These are phyloP conservation scores for Rubroboletus pulcherrimus DNA, from an alignment of 768 basidiomycete species.

Conservation along the genomic window DNA sequence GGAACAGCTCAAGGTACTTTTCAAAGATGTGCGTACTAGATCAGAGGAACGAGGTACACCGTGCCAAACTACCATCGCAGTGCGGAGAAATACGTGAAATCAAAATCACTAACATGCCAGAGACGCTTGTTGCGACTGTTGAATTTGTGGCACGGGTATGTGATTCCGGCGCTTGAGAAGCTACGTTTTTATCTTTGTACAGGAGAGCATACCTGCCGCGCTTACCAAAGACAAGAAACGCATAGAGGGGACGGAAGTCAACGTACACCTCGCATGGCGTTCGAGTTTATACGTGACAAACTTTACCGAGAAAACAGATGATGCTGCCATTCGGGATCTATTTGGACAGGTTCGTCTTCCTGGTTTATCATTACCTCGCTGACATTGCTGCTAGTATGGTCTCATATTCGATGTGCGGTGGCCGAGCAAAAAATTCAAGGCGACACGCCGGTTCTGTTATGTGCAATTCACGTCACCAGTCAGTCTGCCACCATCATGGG, in stretches of 20 bases:
- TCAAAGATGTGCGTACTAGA: slow-evolving; percentile 70
- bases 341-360: slow-evolving; percentile 64
- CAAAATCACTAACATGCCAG: slow-evolving; percentile 63
- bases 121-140: slow-evolving; percentile 72
- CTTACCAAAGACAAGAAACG: slow-evolving; percentile 95
- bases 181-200: neutral
- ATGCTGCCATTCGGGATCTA: slow-evolving; percentile 65
- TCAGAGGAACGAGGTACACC: neutral
- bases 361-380: neutral
- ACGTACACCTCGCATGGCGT: slow-evolving; percentile 88
- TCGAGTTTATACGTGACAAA: slow-evolving; percentile 96
- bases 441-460: slow-evolving; percentile 88
- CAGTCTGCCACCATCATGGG: slow-evolving; percentile 26
- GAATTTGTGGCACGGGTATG: slow-evolving; percentile 70
- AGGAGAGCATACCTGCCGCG: slow-evolving; percentile 83
- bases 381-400: slow-evolving; percentile 60
- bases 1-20: slow-evolving; percentile 64
- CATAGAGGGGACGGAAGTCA: slow-evolving; percentile 67
- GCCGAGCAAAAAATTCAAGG: slow-evolving; percentile 97
- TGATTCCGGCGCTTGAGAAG: neutral
- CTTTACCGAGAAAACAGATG: slow-evolving; percentile 84
- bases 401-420: slow-evolving; percentile 91
- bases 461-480: slow-evolving; percentile 87
- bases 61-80: slow-evolving; percentile 40
- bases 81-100: slow-evolving; percentile 86